Evolutionary conservation across 371 early-diverging fungal genomes (phyloP).

Genomic region (Batkoa obscura): DNA sequence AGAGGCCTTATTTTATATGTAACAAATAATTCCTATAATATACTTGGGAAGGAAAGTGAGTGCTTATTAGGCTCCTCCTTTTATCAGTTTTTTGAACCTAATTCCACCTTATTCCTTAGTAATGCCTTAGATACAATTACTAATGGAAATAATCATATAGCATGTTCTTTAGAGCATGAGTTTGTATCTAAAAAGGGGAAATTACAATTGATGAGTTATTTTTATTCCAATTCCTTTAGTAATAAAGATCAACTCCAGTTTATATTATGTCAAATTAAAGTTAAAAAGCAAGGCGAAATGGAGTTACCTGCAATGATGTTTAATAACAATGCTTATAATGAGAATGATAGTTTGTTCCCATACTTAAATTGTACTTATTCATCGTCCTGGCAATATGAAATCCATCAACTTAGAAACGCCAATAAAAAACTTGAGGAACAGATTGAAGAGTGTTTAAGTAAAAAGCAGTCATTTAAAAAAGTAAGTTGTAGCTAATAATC

Average conservation of each 20-base stretch:
- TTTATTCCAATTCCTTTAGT: too few species aligned
- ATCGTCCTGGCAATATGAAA: conserved; percentile 25
- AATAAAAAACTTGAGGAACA: conserved; percentile 19
- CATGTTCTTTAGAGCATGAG: conserved; percentile 19
- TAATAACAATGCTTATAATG: too few species aligned
- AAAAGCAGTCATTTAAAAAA: too few species aligned
- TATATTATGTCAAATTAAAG: too few species aligned
- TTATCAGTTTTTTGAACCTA: conserved; percentile 28
- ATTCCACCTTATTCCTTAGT: conserved; percentile 25
- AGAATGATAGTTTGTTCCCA: too few species aligned
- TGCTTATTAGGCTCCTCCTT: conserved; percentile 28
- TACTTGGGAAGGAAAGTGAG: conserved; percentile 20
- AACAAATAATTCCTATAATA: conserved; percentile 16
- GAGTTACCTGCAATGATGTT: not conserved
- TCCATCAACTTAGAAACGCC: conserved; percentile 21
- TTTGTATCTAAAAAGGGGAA: too few species aligned
- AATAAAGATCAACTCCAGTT: too few species aligned
- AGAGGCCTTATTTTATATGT: conserved; percentile 35
- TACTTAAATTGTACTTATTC: too few species aligned
- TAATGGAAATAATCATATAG: conserved; percentile 20
- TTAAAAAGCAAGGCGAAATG: too few species aligned
- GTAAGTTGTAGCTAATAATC: too few species aligned
- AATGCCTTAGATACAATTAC: conserved; percentile 22
- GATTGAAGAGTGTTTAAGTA: too few species aligned
- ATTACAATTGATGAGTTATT: too few species aligned